These are phyloP conservation scores for Kluyveromyces sp. DNA, from an alignment of 1,139 yeast genomes.

Conservation along the genomic window DNA sequence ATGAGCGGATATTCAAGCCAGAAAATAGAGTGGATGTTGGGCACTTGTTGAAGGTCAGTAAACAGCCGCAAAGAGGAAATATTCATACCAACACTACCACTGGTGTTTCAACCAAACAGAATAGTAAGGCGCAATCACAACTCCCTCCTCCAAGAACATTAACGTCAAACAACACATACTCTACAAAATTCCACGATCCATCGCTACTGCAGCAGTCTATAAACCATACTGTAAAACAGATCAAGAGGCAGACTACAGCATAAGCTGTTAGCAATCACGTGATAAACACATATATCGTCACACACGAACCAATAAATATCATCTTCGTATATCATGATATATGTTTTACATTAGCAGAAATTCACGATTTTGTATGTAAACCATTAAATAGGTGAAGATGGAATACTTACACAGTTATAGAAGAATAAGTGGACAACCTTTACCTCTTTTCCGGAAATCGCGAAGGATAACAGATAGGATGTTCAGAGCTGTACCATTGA, in stretches of 20 bases:
- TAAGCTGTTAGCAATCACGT: background rate
- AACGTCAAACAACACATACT: conserved; percentile 4
- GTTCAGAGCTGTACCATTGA: conserved; percentile 5
- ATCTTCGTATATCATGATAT: background rate
- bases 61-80: conserved; percentile 27
- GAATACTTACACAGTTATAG: no score
- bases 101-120: background rate
- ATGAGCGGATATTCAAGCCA: conserved; percentile 22
- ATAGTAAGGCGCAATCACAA: background rate
- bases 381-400: no score
- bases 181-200: conserved; percentile 2
- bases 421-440: no score
- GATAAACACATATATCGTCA: background rate
- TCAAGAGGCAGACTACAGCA: background rate
- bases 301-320: conserved; percentile 1
- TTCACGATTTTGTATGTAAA: no score
- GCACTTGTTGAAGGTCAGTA: conserved; percentile 18
- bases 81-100: background rate
- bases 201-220: conserved; percentile 1
- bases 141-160: conserved; percentile 14
- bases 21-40: conserved; percentile 25
- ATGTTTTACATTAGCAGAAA: background rate
- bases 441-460: background rate
- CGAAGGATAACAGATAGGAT: background rate
- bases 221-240: conserved; percentile 1